Evolutionary conservation across 805 yeast species (phyloP), one percentile per base, ranked within the genome.

Genomic region (Kodamaea kakaduensis): DNA sequence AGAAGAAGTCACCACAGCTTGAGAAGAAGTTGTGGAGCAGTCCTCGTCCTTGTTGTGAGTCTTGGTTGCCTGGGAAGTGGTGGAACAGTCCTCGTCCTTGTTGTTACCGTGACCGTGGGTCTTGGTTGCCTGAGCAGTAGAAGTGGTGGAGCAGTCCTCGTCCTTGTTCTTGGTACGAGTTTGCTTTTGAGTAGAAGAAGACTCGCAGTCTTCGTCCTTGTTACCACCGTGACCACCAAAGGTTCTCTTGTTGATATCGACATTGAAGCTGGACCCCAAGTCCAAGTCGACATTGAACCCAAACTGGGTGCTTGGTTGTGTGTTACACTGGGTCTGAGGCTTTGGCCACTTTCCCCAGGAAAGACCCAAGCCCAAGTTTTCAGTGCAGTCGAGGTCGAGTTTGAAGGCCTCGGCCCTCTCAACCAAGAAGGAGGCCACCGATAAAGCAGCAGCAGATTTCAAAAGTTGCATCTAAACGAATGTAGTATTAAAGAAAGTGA

Each of bases 391-490:
- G 30, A 43, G 40, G 22, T 43, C 47, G 30, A 43, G 38, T 38
- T 14, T 31, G 17, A 33, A 40, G 21, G 41, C 46, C 8, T 34
- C 20, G 18, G 40, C 37, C 9, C 30, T 35, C 4, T 32, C 12
- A 16, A 33, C 32, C 38, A 37, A 25, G 23, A 33, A 37, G 14
- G 43, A 28, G 9, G 42, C 41, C 25, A 40, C 32, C 23, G 42
- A 38, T 12, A 36, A 14, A 28, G 46, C 46, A 34, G 40, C 40
- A 23, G 41, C 40, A 7, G 43, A 40, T 37, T 43, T 38, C 21
- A 40, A 43, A 27, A 40, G 40, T 27, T 40, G 39, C 46, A 43
- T 43, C 23, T 13, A 28, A 24, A 15, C 26, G 32, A 25, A 28
- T 16, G 31, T 34, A 21, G 31, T 13, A 17, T 33, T 33, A 24